A percentile compares a stretch with the other conserved stretches of the same genome.
phyloP scores from a whole-genome alignment of 2,329 filamentous ascomycete species.

The Raffaelea albimanens region DNA sequence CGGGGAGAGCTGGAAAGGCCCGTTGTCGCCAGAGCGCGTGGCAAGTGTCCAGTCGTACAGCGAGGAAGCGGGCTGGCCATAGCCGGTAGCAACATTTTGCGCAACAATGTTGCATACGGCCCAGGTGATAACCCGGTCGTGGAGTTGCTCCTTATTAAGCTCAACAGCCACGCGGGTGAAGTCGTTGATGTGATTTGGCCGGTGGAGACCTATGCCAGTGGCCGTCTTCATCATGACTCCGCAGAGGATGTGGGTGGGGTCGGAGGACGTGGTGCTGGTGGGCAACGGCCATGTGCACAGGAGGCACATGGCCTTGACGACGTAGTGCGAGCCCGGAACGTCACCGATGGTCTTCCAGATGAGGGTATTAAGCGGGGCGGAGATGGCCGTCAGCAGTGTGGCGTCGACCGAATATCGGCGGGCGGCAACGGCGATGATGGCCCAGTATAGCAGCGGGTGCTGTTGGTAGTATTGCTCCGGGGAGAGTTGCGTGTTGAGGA shows the following conservation, averaged over 20 bases:
- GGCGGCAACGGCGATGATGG: slow-evolving; percentile 65
- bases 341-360: slow-evolving; percentile 71
- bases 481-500: slow-evolving; percentile 56
- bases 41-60: slow-evolving; percentile 67
- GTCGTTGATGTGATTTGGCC: slow-evolving; percentile 73
- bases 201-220: slow-evolving; percentile 72
- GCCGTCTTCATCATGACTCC: slow-evolving; percentile 83
- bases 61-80: slow-evolving; percentile 71
- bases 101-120: slow-evolving; percentile 78
- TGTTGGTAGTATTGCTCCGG: slow-evolving; percentile 70
- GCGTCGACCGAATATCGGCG: slow-evolving; percentile 58
- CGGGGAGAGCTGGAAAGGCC: slow-evolving; percentile 46
- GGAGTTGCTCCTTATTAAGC: slow-evolving; percentile 67
- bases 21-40: slow-evolving; percentile 48
- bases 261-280: slow-evolving; percentile 69
- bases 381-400: slow-evolving; percentile 56
- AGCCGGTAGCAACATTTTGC: slow-evolving; percentile 73
- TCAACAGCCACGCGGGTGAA: slow-evolving; percentile 69
- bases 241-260: slow-evolving; percentile 72
- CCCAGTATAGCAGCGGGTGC: slow-evolving; percentile 78
- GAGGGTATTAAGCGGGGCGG: slow-evolving; percentile 58
- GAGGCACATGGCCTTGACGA: slow-evolving; percentile 72
- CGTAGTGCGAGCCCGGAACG: slow-evolving; percentile 68
- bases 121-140: slow-evolving; percentile 73
- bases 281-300: slow-evolving; percentile 76